Evolutionary conservation across 768 basidiomycete species (phyloP).

Genomic region (Auriscalpium orientale): DNA sequence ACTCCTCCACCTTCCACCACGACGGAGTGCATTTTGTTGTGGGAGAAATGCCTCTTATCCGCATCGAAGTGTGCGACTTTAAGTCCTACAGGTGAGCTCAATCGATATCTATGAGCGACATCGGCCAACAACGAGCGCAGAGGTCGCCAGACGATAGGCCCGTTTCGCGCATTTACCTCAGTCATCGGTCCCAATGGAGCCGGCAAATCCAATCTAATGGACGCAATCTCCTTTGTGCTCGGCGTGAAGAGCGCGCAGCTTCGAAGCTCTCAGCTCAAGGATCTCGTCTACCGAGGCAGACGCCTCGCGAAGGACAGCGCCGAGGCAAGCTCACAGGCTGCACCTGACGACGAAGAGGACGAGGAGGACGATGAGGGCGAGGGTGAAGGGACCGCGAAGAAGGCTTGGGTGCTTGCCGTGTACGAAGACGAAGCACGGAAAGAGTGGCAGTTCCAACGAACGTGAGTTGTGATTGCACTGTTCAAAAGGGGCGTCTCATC

Average conservation of each 20-base stretch:
- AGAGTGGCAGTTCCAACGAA: slow-evolving; percentile 88
- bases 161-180: slow-evolving; percentile 90
- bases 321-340: slow-evolving; percentile 29
- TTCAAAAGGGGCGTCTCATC: neutral
- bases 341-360: slow-evolving; percentile 35
- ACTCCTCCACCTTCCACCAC: too few species aligned
- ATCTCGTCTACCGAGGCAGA: slow-evolving; percentile 91
- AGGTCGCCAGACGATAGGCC: slow-evolving; percentile 81
- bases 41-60: slow-evolving; percentile 61
- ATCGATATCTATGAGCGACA: neutral
- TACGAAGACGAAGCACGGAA: slow-evolving; percentile 70
- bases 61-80: slow-evolving; percentile 92
- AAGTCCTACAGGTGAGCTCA: slow-evolving; percentile 77
- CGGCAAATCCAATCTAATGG: slow-evolving; percentile 98
- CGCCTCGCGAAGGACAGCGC: slow-evolving; percentile 47
- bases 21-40: too few species aligned
- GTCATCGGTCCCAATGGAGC: slow-evolving; percentile 98
- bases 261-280: slow-evolving; percentile 88
- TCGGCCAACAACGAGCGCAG: slow-evolving; percentile 25
- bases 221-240: slow-evolving; percentile 97
- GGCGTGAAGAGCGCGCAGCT: slow-evolving; percentile 93
- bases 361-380: slow-evolving; percentile 43
- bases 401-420: slow-evolving; percentile 94
- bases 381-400: slow-evolving; percentile 81
- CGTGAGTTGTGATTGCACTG: slow-evolving; percentile 42